A percentile compares a stretch with the other conserved stretches of the same genome.
Evolutionary conservation across 768 basidiomycete species (phyloP).

Genomic region (Naematelia aurantialba): DNA sequence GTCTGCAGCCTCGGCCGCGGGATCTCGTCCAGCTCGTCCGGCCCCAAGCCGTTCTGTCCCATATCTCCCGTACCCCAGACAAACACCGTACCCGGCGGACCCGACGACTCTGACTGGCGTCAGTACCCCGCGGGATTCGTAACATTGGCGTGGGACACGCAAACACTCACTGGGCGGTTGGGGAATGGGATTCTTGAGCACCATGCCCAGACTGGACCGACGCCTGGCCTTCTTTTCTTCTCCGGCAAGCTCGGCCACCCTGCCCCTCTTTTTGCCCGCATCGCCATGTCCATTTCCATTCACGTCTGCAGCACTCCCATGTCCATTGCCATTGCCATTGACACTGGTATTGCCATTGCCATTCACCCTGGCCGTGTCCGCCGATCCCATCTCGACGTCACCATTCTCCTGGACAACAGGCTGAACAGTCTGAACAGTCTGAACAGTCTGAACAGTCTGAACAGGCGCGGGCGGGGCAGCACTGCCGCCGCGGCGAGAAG

Average conservation of each 20-base stretch:
- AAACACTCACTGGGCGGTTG: slow-evolving; percentile 36
- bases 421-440: not conserved
- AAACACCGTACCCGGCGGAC: slow-evolving; percentile 69
- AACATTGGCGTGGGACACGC: no score
- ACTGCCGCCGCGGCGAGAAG: not conserved
- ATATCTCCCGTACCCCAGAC: slow-evolving; percentile 88
- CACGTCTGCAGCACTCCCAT: no score
- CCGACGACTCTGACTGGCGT: slow-evolving; percentile 17
- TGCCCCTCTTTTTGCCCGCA: slow-evolving; percentile 25
- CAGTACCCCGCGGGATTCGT: no score
- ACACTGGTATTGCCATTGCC: not conserved
- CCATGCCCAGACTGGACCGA: slow-evolving; percentile 23
- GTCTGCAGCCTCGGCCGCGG: slow-evolving; percentile 68
- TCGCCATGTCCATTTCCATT: not conserved
- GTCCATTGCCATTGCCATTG: not conserved
- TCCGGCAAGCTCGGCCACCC: slow-evolving; percentile 20
- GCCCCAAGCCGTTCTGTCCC: slow-evolving; percentile 89
- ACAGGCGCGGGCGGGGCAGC: no score
- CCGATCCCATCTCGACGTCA: not conserved
- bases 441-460: not conserved
- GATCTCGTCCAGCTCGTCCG: slow-evolving; percentile 62
- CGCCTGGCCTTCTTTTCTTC: slow-evolving; percentile 20
- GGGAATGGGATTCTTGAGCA: slow-evolving; percentile 23
- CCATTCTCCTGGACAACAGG: not conserved
- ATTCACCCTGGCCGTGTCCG: not conserved